Percentiles rank a stretch among this genome's conserved stretches.
Evolutionary conservation across 1,284 basidiomycete genomes (phyloP).

Genomic region (Apiotrichum porosum): DNA sequence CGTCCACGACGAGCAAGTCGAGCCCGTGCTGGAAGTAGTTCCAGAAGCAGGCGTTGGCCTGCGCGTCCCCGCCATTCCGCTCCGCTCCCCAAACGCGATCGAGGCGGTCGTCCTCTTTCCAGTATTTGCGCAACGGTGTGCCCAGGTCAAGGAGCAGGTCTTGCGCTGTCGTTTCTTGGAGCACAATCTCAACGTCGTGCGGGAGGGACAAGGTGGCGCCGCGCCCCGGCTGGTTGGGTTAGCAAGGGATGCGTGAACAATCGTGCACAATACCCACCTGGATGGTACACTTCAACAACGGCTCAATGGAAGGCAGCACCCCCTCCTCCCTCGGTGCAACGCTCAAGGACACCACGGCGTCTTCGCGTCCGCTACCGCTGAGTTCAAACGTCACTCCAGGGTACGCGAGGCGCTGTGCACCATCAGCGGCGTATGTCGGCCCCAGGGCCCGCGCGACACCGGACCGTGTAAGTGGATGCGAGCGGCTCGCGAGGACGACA

Average conservation of each 20-base stretch:
- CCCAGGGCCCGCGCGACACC: slow-evolving; percentile 70
- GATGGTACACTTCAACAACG: slow-evolving; percentile 17
- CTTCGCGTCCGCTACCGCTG: slow-evolving; percentile 56
- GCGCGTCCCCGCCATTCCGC: not conserved
- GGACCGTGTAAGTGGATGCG: slow-evolving; percentile 59
- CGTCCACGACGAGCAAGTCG: slow-evolving; percentile 71
- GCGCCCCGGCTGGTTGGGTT: slow-evolving; percentile 58
- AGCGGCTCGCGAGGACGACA: slow-evolving; percentile 55
- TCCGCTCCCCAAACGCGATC: slow-evolving; percentile 40
- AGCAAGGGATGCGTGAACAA: not conserved
- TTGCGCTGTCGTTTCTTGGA: slow-evolving; percentile 77
- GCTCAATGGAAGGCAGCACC: slow-evolving; percentile 1
- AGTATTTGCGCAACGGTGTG: slow-evolving; percentile 67
- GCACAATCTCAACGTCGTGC: slow-evolving; percentile 55
- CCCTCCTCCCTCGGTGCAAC: slow-evolving; percentile 37
- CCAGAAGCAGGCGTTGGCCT: slow-evolving; percentile 64
- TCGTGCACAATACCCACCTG: too few relatives aligned
- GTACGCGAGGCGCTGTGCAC: slow-evolving; percentile 45
- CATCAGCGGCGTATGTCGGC: slow-evolving; percentile 67
- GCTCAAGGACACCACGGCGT: slow-evolving; percentile 25
- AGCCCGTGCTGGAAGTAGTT: slow-evolving; percentile 86
- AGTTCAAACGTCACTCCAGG: slow-evolving; percentile 79
- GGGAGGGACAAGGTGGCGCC: slow-evolving; percentile 59
- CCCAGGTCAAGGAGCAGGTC: slow-evolving; percentile 73
- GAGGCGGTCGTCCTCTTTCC: slow-evolving; percentile 84